Conservation (phyloP, 176 grass and related monocot genomes). For the Cenchrus americanus region DNA sequence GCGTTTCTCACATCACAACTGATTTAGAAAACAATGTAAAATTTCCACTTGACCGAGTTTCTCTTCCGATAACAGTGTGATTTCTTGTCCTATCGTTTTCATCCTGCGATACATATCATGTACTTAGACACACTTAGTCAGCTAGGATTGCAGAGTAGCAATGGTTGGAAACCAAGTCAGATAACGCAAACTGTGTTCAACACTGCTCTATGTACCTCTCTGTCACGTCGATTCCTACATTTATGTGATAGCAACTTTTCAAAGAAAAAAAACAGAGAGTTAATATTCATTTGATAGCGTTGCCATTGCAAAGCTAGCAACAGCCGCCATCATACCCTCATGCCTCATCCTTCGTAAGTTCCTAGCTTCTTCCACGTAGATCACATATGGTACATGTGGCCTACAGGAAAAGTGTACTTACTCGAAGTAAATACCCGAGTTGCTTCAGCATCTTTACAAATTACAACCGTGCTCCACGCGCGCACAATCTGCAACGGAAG, state of each 20-base stretch:
- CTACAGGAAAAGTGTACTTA: neutral
- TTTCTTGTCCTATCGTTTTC: no score
- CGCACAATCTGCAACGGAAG: neutral
- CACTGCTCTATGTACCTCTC: neutral
- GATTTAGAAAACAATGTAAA: no score
- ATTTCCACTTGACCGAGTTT: no score
- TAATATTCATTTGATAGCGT: neutral
- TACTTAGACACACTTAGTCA: neutral
- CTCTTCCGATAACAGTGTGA: no score
- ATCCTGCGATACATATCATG: neutral
- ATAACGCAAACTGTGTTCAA: neutral
- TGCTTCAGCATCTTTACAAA: neutral
- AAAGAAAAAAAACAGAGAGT: neutral
- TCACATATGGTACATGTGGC: neutral
- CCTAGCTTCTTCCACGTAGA: neutral
- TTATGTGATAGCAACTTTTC: neutral
- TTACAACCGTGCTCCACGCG: slow-evolving; percentile 18
- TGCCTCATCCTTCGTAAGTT: neutral
- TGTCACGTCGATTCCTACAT: neutral
- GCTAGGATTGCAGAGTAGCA: neutral
- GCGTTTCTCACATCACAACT: no score
- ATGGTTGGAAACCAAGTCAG: slow-evolving; percentile 4
- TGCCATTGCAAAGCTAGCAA: slow-evolving; percentile 20
- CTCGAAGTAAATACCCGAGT: neutral
- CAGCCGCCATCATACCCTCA: neutral